A percentile compares a stretch with the other conserved stretches of the same genome.
These are phyloP conservation scores for Cucurbita pepo DNA, from an alignment of 306 rosid species.

Conservation along the genomic window DNA sequence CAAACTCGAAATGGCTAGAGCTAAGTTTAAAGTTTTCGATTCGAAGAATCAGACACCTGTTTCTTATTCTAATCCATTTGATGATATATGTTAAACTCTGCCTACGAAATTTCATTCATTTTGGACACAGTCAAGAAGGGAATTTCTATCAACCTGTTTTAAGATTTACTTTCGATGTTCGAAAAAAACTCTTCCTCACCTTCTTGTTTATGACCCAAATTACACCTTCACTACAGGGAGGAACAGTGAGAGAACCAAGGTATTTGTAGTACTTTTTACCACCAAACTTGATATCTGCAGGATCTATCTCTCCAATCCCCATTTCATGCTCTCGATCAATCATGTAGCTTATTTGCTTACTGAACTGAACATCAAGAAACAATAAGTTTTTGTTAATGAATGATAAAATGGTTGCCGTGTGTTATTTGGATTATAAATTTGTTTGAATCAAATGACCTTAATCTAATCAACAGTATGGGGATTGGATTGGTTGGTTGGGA, in stretches of 20 bases:
- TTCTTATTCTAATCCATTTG: background rate
- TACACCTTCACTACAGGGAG: constrained; percentile 9
- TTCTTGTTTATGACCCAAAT: constrained; percentile 48
- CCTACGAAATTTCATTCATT: no score
- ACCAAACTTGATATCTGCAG: constrained; percentile 18
- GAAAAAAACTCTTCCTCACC: constrained; percentile 11
- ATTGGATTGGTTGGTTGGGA: background rate
- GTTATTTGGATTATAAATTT: background rate
- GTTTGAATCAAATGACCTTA: background rate
- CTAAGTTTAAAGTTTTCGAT: background rate
- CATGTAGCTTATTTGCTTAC: constrained; percentile 14
- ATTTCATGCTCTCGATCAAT: constrained; percentile 10
- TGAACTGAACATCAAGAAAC: constrained; percentile 21
- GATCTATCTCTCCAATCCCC: constrained; percentile 33
- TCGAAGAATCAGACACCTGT: background rate
- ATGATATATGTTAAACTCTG: no score
- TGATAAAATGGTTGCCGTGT: background rate
- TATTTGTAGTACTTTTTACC: constrained; percentile 47
- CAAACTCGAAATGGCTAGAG: background rate
- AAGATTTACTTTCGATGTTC: background rate
- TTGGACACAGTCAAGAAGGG: background rate
- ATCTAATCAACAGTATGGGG: background rate
- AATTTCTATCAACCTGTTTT: no score
- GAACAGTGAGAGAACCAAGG: constrained; percentile 20
- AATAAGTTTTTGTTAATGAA: background rate